These are phyloP conservation scores for Fusarium burgessii DNA, from an alignment of 2,329 filamentous ascomycete species.

Conservation along the genomic window DNA sequence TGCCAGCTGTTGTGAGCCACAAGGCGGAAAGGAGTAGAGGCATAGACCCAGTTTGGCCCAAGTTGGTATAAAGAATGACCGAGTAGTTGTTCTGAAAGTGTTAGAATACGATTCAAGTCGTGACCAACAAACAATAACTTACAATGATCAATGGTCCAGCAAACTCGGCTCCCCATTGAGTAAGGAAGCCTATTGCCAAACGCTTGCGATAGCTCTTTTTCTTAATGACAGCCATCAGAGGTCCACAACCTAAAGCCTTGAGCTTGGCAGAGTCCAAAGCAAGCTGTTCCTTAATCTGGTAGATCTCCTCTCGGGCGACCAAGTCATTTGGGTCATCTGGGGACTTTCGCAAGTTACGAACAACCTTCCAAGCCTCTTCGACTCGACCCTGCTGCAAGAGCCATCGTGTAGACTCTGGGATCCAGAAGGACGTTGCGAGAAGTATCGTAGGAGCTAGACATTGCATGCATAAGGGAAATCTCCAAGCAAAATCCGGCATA, in stretches of 20 bases:
- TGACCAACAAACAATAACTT: slow-evolving; percentile 28
- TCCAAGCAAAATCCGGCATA: slow-evolving; percentile 53
- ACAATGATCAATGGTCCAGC: slow-evolving; percentile 63
- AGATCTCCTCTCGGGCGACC: slow-evolving; percentile 59
- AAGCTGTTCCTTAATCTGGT: slow-evolving; percentile 60
- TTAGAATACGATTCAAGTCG: background rate
- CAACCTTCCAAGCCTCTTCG: slow-evolving; percentile 59
- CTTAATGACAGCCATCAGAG: slow-evolving; percentile 58
- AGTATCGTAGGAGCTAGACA: slow-evolving; percentile 53
- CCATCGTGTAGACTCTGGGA: slow-evolving; percentile 61
- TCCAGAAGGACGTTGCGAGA: slow-evolving; percentile 49
- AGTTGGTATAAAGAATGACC: slow-evolving; percentile 54
- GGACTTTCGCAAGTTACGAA: slow-evolving; percentile 51
- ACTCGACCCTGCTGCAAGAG: slow-evolving; percentile 58
- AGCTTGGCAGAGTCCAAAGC: slow-evolving; percentile 56
- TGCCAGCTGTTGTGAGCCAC: slow-evolving; percentile 59
- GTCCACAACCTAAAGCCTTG: slow-evolving; percentile 52
- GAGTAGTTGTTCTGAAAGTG: slow-evolving; percentile 55
- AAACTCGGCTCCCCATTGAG: slow-evolving; percentile 65
- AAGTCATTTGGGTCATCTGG: slow-evolving; percentile 53
- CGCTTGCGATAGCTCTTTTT: slow-evolving; percentile 63
- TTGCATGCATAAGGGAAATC: slow-evolving; percentile 58
- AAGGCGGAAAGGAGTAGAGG: slow-evolving; percentile 54
- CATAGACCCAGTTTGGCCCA: slow-evolving; percentile 55
- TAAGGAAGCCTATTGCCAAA: slow-evolving; percentile 64